phyloP scores from a whole-genome alignment of 108 stramenopile genomes.

The Nannochloropsis granulata region DNA sequence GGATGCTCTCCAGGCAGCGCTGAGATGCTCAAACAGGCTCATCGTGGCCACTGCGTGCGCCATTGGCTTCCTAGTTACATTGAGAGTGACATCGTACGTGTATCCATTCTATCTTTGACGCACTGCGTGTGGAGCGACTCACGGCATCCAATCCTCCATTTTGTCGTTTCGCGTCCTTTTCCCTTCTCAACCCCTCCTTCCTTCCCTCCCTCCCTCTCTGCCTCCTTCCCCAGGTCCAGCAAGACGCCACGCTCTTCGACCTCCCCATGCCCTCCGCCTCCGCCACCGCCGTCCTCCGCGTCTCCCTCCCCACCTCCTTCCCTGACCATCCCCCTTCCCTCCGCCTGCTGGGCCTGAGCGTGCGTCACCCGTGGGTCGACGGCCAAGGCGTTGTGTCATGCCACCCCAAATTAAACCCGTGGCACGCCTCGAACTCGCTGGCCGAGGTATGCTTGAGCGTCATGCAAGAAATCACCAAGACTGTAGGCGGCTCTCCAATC shows the following conservation, averaged over 20 bases:
- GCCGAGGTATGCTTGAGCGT: background rate
- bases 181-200: background rate
- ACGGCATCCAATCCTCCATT: too few relatives aligned
- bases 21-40: too few relatives aligned
- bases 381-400: background rate
- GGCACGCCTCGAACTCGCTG: background rate
- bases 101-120: too few relatives aligned
- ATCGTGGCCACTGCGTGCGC: too few relatives aligned
- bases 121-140: too few relatives aligned
- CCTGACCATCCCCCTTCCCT: background rate
- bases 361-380: background rate
- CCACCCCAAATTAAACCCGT: background rate
- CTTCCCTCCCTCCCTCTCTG: background rate
- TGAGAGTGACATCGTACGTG: too few relatives aligned
- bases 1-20: too few relatives aligned
- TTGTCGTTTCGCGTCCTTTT: too few relatives aligned
- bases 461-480: background rate
- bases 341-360: background rate
- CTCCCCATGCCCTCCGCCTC: background rate
- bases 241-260: background rate
- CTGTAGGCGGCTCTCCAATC: background rate
- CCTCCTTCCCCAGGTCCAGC: background rate
- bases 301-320: background rate
- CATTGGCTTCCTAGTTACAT: too few relatives aligned
- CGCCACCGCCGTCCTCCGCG: background rate